Conservation (phyloP, 495 filamentous ascomycete genomes). For the Acidiella bohemica region DNA sequence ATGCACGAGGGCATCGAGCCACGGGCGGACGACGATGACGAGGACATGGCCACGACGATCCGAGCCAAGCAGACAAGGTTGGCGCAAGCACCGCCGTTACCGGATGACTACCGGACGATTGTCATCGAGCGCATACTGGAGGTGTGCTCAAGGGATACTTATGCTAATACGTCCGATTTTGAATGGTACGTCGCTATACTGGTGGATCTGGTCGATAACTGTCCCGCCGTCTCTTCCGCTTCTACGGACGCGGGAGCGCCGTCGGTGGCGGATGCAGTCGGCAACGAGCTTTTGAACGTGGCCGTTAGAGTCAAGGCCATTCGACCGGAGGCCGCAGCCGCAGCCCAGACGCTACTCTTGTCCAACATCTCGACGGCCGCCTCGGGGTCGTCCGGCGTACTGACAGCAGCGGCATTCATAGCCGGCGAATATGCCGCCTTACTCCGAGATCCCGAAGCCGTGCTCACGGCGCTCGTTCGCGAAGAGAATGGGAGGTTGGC, state of each 20-base stretch:
- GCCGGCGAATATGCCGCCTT: conserved; percentile 70
- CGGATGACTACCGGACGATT: conserved; percentile 67
- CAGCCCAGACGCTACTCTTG: conserved; percentile 64
- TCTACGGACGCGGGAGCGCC: conserved; percentile 5
- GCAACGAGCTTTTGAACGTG: conserved; percentile 71
- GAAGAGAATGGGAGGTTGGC: conserved; percentile 44
- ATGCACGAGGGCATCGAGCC: conserved; percentile 27
- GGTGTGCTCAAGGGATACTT: conserved; percentile 86
- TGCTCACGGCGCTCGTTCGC: conserved; percentile 61
- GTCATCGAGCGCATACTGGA: conserved; percentile 69
- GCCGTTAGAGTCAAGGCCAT: conserved; percentile 83
- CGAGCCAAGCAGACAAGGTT: conserved; percentile 24
- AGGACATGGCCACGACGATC: conserved; percentile 38
- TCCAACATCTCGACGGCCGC: conserved; percentile 35
- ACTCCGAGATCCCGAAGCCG: conserved; percentile 49
- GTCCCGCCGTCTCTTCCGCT: conserved; percentile 27
- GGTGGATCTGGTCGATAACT: conserved; percentile 65
- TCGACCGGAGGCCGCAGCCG: conserved; percentile 58
- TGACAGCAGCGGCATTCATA: conserved; percentile 68
- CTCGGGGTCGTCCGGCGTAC: conserved; percentile 42
- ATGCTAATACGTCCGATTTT: conserved; percentile 73
- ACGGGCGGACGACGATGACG: conserved; percentile 44
- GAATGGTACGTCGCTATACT: conserved; percentile 91
- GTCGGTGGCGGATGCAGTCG: conserved; percentile 39
- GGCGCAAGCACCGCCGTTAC: conserved; percentile 37